phyloP scores from a whole-genome alignment of 495 filamentous ascomycete species.

The Parmelia sp. region DNA sequence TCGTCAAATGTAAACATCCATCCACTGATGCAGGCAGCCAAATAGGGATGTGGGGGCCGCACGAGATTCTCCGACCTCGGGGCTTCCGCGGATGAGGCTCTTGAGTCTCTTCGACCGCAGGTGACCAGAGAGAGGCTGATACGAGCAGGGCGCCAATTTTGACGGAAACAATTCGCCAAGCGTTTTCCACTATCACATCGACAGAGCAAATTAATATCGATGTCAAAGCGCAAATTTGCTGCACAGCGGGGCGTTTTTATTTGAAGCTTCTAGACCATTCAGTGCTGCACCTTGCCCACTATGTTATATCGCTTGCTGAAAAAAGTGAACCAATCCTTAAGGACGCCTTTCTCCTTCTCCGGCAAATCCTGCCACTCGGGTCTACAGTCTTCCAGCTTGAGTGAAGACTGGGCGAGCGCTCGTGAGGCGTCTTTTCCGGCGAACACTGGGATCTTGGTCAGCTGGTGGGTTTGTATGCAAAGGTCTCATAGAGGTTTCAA shows the following conservation, averaged over 20 bases:
- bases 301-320: constrained; percentile 95
- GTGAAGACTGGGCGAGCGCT: constrained; percentile 76
- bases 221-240: constrained; percentile 14
- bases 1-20: constrained; percentile 2
- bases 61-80: constrained; percentile 14
- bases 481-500: background rate
- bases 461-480: background rate
- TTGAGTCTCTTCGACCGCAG: background rate
- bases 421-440: constrained; percentile 91
- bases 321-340: constrained; percentile 91
- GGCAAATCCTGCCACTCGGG: constrained; percentile 78
- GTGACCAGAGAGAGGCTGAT: background rate
- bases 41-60: constrained; percentile 8
- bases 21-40: background rate
- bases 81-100: constrained; percentile 1
- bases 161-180: background rate
- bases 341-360: constrained; percentile 78
- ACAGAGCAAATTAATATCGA: background rate
- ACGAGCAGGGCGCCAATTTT: background rate
- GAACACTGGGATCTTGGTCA: constrained; percentile 59
- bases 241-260: constrained; percentile 12
- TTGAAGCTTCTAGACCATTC: constrained; percentile 2
- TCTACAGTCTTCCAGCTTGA: constrained; percentile 75
- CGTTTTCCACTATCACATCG: constrained; percentile 7
- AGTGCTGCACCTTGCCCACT: constrained; percentile 63